Percentiles rank a stretch among this genome's conserved stretches.
These are phyloP conservation scores for Elaphomyces granulatus DNA, from an alignment of 495 filamentous ascomycete genomes.

Conservation along the genomic window DNA sequence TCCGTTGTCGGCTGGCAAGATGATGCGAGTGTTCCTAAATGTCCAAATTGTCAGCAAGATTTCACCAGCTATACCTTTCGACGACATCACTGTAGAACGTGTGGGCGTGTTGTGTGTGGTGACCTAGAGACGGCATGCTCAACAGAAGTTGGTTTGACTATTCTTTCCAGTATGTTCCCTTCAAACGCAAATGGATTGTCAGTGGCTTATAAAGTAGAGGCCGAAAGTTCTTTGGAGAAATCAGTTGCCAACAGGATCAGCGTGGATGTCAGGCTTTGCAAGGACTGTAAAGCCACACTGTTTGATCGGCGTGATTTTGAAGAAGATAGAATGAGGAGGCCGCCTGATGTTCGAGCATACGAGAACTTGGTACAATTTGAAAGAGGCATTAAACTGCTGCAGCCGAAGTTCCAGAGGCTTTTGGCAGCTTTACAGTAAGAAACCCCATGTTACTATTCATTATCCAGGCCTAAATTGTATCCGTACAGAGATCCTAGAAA, in stretches of 20 bases:
- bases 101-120: conserved; percentile 82
- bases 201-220: neutral
- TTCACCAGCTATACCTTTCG: conserved; percentile 82
- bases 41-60: conserved; percentile 89
- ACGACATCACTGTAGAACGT: conserved; percentile 88
- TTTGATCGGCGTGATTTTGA: conserved; percentile 78
- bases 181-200: too few relatives aligned
- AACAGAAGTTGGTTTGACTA: conserved; percentile 62
- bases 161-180: conserved; percentile 50
- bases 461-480: conserved; percentile 4
- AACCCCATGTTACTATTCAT: neutral
- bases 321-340: conserved; percentile 48
- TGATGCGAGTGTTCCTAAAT: conserved; percentile 61
- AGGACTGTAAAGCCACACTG: conserved; percentile 70
- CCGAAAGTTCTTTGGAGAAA: conserved; percentile 41
- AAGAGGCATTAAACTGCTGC: conserved; percentile 64
- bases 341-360: conserved; percentile 68
- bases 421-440: conserved; percentile 50
- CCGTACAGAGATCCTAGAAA: conserved; percentile 45
- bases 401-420: conserved; percentile 78
- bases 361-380: conserved; percentile 83
- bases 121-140: conserved; percentile 77
- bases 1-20: conserved; percentile 92
- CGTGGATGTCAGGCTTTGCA: conserved; percentile 81
- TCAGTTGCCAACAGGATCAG: conserved; percentile 36